Conservation (phyloP, 805 yeast species). For the Wickerhamiella dianesei region DNA sequence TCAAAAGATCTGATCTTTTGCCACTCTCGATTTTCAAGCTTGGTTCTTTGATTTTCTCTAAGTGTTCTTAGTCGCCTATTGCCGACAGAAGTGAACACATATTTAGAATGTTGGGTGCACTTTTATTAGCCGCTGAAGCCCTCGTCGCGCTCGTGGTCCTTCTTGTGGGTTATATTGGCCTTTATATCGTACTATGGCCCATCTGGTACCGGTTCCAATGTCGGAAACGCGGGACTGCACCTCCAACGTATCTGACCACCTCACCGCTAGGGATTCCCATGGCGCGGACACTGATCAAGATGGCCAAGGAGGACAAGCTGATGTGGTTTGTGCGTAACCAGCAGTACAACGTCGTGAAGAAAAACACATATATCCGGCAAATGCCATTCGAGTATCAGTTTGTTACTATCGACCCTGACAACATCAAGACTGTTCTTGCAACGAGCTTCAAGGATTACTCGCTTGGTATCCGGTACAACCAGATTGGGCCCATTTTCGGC, state of each 20-base stretch:
- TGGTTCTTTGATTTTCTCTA: too few species aligned
- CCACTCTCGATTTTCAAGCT: too few species aligned
- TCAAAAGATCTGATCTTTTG: too few species aligned
- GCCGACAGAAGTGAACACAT: too few species aligned
- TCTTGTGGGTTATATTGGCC: not conserved
- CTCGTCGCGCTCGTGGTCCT: not conserved
- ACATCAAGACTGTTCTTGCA: conserved; percentile 21
- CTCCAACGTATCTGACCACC: not conserved
- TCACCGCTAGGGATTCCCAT: conserved; percentile 6
- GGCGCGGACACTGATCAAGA: not conserved
- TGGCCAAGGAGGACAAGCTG: not conserved
- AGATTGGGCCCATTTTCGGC: conserved; percentile 23
- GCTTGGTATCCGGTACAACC: conserved; percentile 21
- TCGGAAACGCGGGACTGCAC: not conserved
- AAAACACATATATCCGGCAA: conserved; percentile 2
- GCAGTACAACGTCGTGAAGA: not conserved
- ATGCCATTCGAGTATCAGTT: conserved; percentile 6
- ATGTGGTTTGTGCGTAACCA: not conserved
- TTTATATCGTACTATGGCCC: not conserved
- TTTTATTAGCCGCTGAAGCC: too few species aligned
- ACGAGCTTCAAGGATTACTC: conserved; percentile 24
- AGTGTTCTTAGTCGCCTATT: too few species aligned
- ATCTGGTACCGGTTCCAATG: not conserved
- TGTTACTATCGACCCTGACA: conserved; percentile 21
- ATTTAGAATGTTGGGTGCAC: too few species aligned